A percentile compares a stretch with the other conserved stretches of the same genome.
Evolutionary conservation across 176 grass and related monocot species (phyloP).

Genomic region (Eragrostis curvula): DNA sequence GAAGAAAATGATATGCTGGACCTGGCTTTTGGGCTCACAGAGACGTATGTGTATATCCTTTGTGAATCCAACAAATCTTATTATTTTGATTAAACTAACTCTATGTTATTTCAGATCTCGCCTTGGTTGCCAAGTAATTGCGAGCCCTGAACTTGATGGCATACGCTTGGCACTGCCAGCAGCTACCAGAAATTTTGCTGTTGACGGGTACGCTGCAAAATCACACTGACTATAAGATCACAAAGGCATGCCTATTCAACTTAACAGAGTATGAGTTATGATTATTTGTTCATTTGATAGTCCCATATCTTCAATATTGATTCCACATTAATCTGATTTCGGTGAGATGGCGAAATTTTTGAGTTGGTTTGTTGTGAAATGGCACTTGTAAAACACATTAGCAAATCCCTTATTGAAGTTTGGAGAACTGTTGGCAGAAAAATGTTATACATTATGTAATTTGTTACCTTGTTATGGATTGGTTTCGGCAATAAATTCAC

Average conservation of each 20-base stretch:
- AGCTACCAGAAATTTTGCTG: constrained; percentile 71
- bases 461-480: neutral
- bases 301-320: constrained; percentile 11
- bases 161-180: constrained; percentile 72
- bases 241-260: neutral
- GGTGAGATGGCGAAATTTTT: constrained; percentile 13
- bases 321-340: constrained; percentile 24
- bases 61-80: constrained; percentile 23
- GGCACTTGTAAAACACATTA: constrained; percentile 9
- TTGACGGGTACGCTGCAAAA: constrained; percentile 76
- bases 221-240: constrained; percentile 56
- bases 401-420: neutral
- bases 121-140: constrained; percentile 90
- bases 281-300: neutral
- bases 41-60: constrained; percentile 56
- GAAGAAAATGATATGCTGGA: constrained; percentile 99
- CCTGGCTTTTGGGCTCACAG: constrained; percentile 90
- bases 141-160: constrained; percentile 88
- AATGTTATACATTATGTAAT: neutral
- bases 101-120: constrained; percentile 58
- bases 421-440: neutral
- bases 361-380: constrained; percentile 28
- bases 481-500: neutral
- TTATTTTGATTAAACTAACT: constrained; percentile 32
- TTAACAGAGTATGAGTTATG: constrained; percentile 25